These are phyloP conservation scores for Bretziella fagacearum DNA, from an alignment of 2,329 filamentous ascomycete species.

Conservation along the genomic window DNA sequence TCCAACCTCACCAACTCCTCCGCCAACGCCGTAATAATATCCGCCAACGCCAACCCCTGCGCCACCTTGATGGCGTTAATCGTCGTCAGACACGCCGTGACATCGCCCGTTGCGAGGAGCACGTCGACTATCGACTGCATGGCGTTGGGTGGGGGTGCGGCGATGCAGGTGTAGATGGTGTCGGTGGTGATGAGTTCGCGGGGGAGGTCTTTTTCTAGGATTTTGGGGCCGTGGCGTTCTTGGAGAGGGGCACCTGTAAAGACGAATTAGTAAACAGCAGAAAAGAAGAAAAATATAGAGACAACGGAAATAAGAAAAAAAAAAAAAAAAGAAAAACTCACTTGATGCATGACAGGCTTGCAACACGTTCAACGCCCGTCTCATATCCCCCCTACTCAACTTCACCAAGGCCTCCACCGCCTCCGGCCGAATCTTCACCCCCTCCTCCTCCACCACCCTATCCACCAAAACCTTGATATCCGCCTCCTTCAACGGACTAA, in stretches of 20 bases:
- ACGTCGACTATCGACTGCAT: constrained; percentile 72
- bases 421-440: constrained; percentile 63
- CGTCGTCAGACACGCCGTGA: constrained; percentile 74
- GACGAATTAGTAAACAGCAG: no score
- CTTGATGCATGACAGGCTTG: constrained; percentile 94
- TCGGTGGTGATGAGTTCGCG: constrained; percentile 73
- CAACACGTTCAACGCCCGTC: constrained; percentile 80
- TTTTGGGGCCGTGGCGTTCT: constrained; percentile 39
- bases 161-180: constrained; percentile 94
- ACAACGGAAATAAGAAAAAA: not conserved
- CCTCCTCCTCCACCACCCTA: constrained; percentile 74
- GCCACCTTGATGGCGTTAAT: constrained; percentile 74
- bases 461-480: constrained; percentile 80
- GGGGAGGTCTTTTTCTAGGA: constrained; percentile 46
- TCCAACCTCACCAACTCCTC: constrained; percentile 72
- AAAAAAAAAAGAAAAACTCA: constrained; percentile 25
- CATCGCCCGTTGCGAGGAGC: constrained; percentile 67
- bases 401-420: constrained; percentile 71
- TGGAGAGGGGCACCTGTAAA: constrained; percentile 51
- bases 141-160: constrained; percentile 79
- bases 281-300: not conserved
- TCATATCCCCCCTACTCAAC: constrained; percentile 91
- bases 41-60: constrained; percentile 77
- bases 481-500: constrained; percentile 75
- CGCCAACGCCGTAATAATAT: constrained; percentile 74